A percentile compares a stretch with the other conserved stretches of the same genome.
Evolutionary conservation across 2,329 filamentous ascomycete genomes (phyloP).

Genomic region (Aspergillus calidoustus): DNA sequence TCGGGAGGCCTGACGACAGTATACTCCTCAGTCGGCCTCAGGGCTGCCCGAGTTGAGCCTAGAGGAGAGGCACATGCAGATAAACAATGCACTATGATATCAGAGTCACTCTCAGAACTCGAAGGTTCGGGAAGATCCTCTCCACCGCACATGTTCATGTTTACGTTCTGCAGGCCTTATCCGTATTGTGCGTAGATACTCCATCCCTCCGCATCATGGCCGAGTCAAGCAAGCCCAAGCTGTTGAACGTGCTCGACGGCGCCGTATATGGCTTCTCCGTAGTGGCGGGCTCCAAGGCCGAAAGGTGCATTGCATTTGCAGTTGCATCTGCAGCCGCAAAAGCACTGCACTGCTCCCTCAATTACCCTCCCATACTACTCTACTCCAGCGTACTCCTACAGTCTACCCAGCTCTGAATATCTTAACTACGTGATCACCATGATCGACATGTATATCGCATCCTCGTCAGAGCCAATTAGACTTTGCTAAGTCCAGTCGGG

Average conservation of each 20-base stretch:
- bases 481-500: background rate
- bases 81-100: constrained; percentile 5
- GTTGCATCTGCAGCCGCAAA: background rate
- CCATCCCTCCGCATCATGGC: background rate
- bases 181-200: background rate
- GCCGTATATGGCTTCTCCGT: background rate
- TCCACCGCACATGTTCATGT: background rate
- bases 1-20: too few species aligned
- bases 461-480: background rate
- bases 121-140: too few species aligned
- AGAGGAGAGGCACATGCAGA: background rate
- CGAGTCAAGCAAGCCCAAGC: background rate
- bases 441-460: background rate
- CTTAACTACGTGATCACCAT: background rate
- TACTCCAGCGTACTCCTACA: background rate
- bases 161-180: background rate
- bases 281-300: background rate
- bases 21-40: background rate
- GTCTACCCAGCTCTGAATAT: background rate
- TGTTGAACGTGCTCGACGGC: background rate
- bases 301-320: background rate
- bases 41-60: too few species aligned
- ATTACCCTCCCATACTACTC: background rate
- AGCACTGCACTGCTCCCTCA: background rate
- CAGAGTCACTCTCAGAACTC: background rate